Percentiles rank a stretch among this genome's conserved stretches.
Evolutionary conservation across 2,329 filamentous ascomycete species (phyloP).

Genomic region (Alternaria hordeiaustralica): DNA sequence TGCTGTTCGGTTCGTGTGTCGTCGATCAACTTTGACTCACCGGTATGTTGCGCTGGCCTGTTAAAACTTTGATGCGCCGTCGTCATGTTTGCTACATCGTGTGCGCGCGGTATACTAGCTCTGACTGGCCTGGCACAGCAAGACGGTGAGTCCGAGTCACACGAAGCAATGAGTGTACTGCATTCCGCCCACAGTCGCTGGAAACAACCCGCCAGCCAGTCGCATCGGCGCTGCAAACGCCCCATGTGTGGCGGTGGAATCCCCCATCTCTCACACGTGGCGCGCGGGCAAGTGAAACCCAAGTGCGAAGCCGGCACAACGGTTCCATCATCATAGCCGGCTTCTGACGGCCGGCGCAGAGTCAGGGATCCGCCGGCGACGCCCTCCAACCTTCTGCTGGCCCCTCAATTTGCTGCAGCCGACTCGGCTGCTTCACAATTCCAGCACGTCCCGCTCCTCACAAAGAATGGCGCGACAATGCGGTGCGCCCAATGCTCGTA

Average conservation of each 20-base stretch:
- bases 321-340: conserved; percentile 34
- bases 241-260: conserved; percentile 22
- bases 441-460: background rate
- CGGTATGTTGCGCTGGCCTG: conserved; percentile 15
- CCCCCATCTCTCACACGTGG: conserved; percentile 31
- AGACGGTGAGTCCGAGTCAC: conserved; percentile 17
- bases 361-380: conserved; percentile 22
- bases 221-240: conserved; percentile 13
- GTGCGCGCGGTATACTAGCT: background rate
- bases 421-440: conserved; percentile 13
- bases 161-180: conserved; percentile 10
- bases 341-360: conserved; percentile 28
- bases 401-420: conserved; percentile 11
- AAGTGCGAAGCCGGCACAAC: conserved; percentile 32
- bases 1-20: conserved; percentile 5
- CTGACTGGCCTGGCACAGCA: conserved; percentile 6
- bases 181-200: conserved; percentile 5
- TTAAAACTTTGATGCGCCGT: conserved; percentile 21
- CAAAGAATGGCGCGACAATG: conserved; percentile 8
- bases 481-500: conserved; percentile 2
- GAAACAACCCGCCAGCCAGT: conserved; percentile 20
- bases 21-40: conserved; percentile 4
- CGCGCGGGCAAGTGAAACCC: conserved; percentile 36
- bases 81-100: conserved; percentile 3
- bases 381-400: background rate